Conservation (phyloP, 2,329 filamentous ascomycete species). For the Aureobasidium sp. region DNA sequence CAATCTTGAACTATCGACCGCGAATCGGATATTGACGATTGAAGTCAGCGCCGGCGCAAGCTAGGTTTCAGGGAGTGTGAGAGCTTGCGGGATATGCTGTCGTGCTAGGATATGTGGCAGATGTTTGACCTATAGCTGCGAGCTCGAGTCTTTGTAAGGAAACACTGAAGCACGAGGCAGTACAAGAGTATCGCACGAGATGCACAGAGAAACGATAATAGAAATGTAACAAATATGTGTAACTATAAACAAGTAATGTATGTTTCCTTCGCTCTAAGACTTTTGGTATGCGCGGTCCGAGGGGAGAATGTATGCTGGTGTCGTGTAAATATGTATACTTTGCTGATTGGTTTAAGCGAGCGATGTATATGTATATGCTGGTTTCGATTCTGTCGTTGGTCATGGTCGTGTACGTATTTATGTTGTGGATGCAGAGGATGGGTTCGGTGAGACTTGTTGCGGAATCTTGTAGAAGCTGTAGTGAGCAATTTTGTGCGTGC, state of each 20-base stretch:
- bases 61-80: background rate
- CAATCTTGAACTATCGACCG: background rate
- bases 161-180: background rate
- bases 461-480: background rate
- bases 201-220: background rate
- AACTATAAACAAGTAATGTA: background rate
- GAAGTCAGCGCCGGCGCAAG: background rate
- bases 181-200: background rate
- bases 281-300: background rate
- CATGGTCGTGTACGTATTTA: background rate
- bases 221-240: background rate
- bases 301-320: background rate
- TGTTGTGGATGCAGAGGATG: background rate
- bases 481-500: background rate
- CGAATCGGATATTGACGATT: background rate
- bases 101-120: background rate
- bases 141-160: background rate
- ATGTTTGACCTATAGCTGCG: background rate
- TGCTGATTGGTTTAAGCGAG: background rate
- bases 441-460: background rate
- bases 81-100: background rate
- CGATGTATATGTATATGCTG: background rate
- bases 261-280: background rate
- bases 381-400: background rate
- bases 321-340: background rate